A percentile compares a stretch with the other conserved stretches of the same genome.
These are phyloP conservation scores for Gynostemma pentaphyllum DNA, from an alignment of 306 rosid species.

Conservation along the genomic window DNA sequence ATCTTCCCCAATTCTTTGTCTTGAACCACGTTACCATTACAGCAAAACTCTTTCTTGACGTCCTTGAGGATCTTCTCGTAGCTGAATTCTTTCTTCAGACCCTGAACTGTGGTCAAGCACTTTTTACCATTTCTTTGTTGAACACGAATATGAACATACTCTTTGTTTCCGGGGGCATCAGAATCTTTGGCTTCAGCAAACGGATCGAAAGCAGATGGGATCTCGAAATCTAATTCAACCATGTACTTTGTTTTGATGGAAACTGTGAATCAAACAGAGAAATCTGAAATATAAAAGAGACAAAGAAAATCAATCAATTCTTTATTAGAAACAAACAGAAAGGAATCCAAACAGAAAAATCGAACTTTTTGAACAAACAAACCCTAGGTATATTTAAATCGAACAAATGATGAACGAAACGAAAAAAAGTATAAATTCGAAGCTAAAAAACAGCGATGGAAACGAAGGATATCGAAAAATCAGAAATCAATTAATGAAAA, in stretches of 20 bases:
- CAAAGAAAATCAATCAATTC: too few relatives aligned
- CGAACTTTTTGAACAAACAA: too few relatives aligned
- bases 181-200: constrained; percentile 60
- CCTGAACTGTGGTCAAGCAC: constrained; percentile 82
- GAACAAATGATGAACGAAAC: too few relatives aligned
- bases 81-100: constrained; percentile 58
- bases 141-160: constrained; percentile 69
- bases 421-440: too few relatives aligned
- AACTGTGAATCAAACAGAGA: background rate
- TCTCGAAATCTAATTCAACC: constrained; percentile 54
- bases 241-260: constrained; percentile 36
- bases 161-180: constrained; percentile 61
- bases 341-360: too few relatives aligned
- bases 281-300: background rate
- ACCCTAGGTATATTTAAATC: too few relatives aligned
- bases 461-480: too few relatives aligned
- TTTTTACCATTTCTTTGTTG: constrained; percentile 88
- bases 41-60: constrained; percentile 71
- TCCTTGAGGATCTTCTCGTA: constrained; percentile 81
- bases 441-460: too few relatives aligned
- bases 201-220: constrained; percentile 57
- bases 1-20: constrained; percentile 79
- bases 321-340: too few relatives aligned
- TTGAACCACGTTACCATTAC: constrained; percentile 93
- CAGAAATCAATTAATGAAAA: too few relatives aligned